A percentile compares a stretch with the other conserved stretches of the same genome.
Evolutionary conservation across 805 yeast genomes (phyloP).

Genomic region (Wickerhamiella alocasiicola): DNA sequence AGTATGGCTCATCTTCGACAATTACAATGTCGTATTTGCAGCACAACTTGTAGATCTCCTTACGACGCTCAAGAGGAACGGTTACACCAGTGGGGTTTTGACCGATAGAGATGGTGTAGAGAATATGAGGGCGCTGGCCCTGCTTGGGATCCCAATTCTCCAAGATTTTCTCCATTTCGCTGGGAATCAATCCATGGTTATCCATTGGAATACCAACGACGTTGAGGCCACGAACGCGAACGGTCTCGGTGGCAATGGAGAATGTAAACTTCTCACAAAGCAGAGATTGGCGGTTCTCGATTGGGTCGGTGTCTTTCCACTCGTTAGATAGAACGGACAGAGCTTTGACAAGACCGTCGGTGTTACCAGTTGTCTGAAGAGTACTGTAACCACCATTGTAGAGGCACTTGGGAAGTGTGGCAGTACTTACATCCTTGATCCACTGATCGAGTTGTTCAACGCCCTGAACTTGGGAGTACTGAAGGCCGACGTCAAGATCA

Average conservation of each 20-base stretch:
- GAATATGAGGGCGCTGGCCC: conserved; percentile 32
- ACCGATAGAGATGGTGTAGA: conserved; percentile 65
- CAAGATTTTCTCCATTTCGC: conserved; percentile 39
- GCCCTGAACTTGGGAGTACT: conserved; percentile 82
- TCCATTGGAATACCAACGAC: conserved; percentile 61
- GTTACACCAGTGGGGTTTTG: conserved; percentile 79
- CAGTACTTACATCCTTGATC: conserved; percentile 47
- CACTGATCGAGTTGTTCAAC: conserved; percentile 57
- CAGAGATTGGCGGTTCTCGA: conserved; percentile 42
- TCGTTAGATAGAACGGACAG: conserved; percentile 21
- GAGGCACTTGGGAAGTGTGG: conserved; percentile 12
- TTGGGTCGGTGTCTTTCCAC: conserved; percentile 17
- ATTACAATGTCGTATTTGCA: conserved; percentile 57
- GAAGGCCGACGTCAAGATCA: conserved; percentile 59
- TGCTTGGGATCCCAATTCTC: conserved; percentile 32
- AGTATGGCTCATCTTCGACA: conserved; percentile 80
- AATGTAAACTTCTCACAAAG: conserved; percentile 69
- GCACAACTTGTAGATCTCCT: conserved; percentile 45
- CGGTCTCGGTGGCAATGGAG: conserved; percentile 61
- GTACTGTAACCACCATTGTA: conserved; percentile 19
- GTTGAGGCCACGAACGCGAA: conserved; percentile 46
- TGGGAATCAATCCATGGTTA: conserved; percentile 38
- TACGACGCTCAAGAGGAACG: conserved; percentile 44
- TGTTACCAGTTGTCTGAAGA: conserved; percentile 19
- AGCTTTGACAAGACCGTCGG: conserved; percentile 23